Evolutionary conservation across 345 rosid genomes (phyloP), one percentile per base, ranked within the genome.

Genomic region (Heritiera littoralis): DNA sequence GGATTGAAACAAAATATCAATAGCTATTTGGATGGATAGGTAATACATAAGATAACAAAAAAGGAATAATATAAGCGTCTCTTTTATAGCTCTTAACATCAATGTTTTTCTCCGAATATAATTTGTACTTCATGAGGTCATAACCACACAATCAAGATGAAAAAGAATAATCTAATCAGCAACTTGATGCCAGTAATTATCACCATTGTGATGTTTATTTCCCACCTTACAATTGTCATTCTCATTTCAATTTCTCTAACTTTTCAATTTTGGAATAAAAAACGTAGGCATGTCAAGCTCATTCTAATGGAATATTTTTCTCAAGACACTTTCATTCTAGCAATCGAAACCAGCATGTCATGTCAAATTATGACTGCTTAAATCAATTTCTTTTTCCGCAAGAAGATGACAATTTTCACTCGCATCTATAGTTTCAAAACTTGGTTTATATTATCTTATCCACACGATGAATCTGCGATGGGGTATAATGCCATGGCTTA

Each of bases 91-190:
- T 23, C 1, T 60, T 9, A 10, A 23, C 5, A 35, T 65, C 69
- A 38, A 35, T 38, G 45, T 32, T 20, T 38, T 3, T 23, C 9
- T 51, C 43, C 32, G 54, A 38, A 43, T 64, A 11, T 30, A 14
- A 68, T 66, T 66, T 5, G 67, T n/a, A 13, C n/a, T 63, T 52
- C 7, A 28, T 45, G 43, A 61, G 41, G 41, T 20, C 56, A 76
- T 32, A 63, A 64, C 80, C 73, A 77, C 71, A 74, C 20, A 59
- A 63, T 61, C 18, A 23, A 60, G 65, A 68, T 59, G 30, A 68
- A 81, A 70, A 4, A 46, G 30, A 54, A 61, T 52, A 52, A 71
- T 72, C 71, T 54, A 7, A 4, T 68, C 70, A 9, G 23, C 70
- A 74, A 35, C 43, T 70, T 11, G 66, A 17, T 51, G 66, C 52